These are phyloP conservation scores for Penicillium fimorum DNA, from an alignment of 495 filamentous ascomycete species.

Conservation along the genomic window DNA sequence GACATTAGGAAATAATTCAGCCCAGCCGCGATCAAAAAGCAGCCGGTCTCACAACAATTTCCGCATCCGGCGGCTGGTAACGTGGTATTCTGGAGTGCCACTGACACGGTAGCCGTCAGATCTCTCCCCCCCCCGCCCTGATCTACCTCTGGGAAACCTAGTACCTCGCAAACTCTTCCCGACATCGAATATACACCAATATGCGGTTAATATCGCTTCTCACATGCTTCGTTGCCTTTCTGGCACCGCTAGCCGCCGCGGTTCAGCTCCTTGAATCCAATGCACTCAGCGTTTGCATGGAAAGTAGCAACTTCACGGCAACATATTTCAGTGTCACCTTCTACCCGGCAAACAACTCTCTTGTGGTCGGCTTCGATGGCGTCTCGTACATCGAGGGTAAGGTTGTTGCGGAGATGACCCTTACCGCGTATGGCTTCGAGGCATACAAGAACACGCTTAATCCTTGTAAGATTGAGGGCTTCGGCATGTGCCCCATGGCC, in stretches of 20 bases:
- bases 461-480: constrained; percentile 69
- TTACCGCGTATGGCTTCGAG: constrained; percentile 79
- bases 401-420: constrained; percentile 72
- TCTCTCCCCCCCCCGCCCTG: constrained; percentile 21
- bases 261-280: constrained; percentile 62
- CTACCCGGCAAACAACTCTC: constrained; percentile 69
- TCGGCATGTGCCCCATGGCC: constrained; percentile 91
- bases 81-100: constrained; percentile 38
- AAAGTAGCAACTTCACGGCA: constrained; percentile 76
- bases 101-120: constrained; percentile 30
- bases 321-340: constrained; percentile 80
- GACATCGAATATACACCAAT: constrained; percentile 18
- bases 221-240: constrained; percentile 38
- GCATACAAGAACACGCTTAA: constrained; percentile 63
- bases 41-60: constrained; percentile 23
- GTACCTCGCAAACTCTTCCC: constrained; percentile 13
- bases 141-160: constrained; percentile 13
- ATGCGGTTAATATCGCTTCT: constrained; percentile 45
- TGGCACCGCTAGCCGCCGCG: constrained; percentile 42
- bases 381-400: constrained; percentile 82
- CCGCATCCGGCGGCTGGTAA: constrained; percentile 46
- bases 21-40: constrained; percentile 11
- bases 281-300: constrained; percentile 75
- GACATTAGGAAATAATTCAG: constrained; percentile 8
- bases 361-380: constrained; percentile 74